Conservation (phyloP, 208 protist species). For the Wallacemonas rigidus region DNA sequence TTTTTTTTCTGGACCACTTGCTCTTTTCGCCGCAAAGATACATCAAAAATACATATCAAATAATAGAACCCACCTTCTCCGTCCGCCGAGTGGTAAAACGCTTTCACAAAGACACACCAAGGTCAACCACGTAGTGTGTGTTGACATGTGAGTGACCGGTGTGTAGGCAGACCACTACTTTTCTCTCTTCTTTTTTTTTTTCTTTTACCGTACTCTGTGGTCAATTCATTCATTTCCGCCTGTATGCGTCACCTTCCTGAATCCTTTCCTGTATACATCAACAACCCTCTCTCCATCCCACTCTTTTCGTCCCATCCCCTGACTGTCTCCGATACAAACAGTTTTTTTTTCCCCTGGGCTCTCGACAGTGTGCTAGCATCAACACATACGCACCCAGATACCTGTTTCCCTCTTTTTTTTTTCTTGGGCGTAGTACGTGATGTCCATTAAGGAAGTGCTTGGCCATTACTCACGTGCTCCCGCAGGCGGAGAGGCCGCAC, state of each 20-base stretch:
- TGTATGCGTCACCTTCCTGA: background rate
- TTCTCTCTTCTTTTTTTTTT: slow-evolving; percentile 25
- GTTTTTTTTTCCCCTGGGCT: background rate
- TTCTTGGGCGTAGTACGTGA: slow-evolving; percentile 5
- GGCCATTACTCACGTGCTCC: slow-evolving; percentile 8
- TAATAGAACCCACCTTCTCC: no score
- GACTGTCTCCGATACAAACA: background rate
- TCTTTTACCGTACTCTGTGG: slow-evolving; percentile 19
- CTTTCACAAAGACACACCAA: no score
- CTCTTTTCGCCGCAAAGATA: background rate
- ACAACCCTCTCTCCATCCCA: background rate
- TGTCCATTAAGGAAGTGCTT: slow-evolving; percentile 28
- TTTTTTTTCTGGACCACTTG: slow-evolving; percentile 19
- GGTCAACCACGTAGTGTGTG: no score
- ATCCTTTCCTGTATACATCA: background rate
- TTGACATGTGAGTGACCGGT: no score
- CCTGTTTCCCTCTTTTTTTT: slow-evolving; percentile 9
- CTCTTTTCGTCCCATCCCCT: background rate
- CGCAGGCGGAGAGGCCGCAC: background rate
- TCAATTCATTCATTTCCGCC: background rate
- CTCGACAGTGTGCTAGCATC: no score
- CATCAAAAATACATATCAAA: no score
- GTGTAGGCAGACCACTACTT: no score
- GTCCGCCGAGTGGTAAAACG: no score
- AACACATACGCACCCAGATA: no score